These are phyloP conservation scores for Diophrys sp. DNA, from an alignment of 73 alveolate species.

Conservation along the genomic window DNA sequence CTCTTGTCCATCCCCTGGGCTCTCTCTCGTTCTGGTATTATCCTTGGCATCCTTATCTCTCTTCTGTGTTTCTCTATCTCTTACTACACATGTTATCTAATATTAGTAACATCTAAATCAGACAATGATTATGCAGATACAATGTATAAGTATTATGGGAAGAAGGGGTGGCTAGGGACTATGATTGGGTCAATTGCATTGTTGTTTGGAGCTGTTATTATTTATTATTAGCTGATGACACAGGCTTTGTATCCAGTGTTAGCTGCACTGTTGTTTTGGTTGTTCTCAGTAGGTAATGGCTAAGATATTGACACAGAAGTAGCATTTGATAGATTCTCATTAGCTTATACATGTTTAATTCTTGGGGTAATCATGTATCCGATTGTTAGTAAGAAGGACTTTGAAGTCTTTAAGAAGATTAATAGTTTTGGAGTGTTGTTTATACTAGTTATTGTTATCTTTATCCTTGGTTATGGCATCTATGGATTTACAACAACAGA, in stretches of 20 bases:
- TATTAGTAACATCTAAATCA: slow-evolving; percentile 30
- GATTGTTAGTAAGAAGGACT: slow-evolving; percentile 12
- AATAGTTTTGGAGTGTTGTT: slow-evolving; percentile 22
- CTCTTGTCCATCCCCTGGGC: slow-evolving; percentile 32
- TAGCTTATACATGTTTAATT: slow-evolving; percentile 17
- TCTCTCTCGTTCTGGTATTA: slow-evolving; percentile 14
- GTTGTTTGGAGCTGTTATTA: slow-evolving; percentile 41
- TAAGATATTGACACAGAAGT: slow-evolving; percentile 1
- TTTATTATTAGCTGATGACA: slow-evolving; percentile 47
- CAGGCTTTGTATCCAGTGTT: slow-evolving; percentile 44
- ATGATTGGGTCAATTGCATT: slow-evolving; percentile 28
- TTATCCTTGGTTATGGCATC: slow-evolving; percentile 14
- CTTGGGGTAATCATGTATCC: slow-evolving; percentile 26
- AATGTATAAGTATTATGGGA: slow-evolving; percentile 41
- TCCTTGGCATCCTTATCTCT: slow-evolving; percentile 19
- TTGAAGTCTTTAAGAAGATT: slow-evolving; percentile 5
- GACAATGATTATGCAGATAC: slow-evolving; percentile 63
- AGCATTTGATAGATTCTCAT: slow-evolving; percentile 22
- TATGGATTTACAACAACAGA: slow-evolving; percentile 18
- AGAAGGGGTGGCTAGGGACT: slow-evolving; percentile 39
- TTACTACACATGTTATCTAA: slow-evolving; percentile 51
- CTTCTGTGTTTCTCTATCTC: slow-evolving; percentile 12
- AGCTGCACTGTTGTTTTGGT: slow-evolving; percentile 29
- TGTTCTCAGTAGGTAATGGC: slow-evolving; percentile 15
- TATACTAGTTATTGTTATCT: slow-evolving; percentile 7